A percentile compares a stretch with the other conserved stretches of the same genome.
Conservation (phyloP, 768 basidiomycete species). For the Pleurotus tuoliensis region DNA sequence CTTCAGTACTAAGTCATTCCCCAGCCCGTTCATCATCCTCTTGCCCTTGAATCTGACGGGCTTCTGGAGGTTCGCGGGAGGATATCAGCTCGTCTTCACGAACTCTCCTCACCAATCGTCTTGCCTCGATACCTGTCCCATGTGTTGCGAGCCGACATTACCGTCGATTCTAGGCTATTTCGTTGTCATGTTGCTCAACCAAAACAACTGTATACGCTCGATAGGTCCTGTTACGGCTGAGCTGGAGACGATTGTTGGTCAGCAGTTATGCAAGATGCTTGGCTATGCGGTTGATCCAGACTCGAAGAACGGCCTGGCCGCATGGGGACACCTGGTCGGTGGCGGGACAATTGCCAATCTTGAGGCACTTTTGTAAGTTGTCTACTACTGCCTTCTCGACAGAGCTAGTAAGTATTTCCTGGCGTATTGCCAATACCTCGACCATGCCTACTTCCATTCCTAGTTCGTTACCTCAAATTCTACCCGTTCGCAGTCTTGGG, state of each 20-base stretch:
- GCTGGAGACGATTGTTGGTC: slow-evolving; percentile 34
- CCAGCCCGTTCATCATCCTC: slow-evolving; percentile 6
- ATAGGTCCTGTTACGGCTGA: slow-evolving; percentile 34
- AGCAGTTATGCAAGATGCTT: slow-evolving; percentile 36
- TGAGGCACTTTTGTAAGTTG: slow-evolving; percentile 24
- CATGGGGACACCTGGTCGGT: slow-evolving; percentile 42
- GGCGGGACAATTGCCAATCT: slow-evolving; percentile 43
- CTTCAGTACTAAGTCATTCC: not conserved
- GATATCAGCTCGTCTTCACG: slow-evolving; percentile 14
- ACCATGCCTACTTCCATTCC: not conserved
- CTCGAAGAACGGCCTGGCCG: slow-evolving; percentile 10
- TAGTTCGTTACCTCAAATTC: slow-evolving; percentile 45
- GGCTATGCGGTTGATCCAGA: slow-evolving; percentile 24
- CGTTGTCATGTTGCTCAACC: slow-evolving; percentile 30
- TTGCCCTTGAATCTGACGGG: slow-evolving; percentile 12
- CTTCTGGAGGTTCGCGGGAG: slow-evolving; percentile 12
- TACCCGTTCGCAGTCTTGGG: slow-evolving; percentile 35
- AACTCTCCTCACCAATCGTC: slow-evolving; percentile 32
- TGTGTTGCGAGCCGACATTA: slow-evolving; percentile 28
- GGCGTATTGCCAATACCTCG: no score
- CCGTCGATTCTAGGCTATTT: slow-evolving; percentile 27
- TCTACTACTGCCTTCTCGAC: slow-evolving; percentile 15
- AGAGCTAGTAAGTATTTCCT: slow-evolving; percentile 7
- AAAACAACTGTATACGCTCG: slow-evolving; percentile 41
- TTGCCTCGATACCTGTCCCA: slow-evolving; percentile 37